These are phyloP conservation scores for Eucalyptus caleyi DNA, from an alignment of 345 rosid species.

Conservation along the genomic window DNA sequence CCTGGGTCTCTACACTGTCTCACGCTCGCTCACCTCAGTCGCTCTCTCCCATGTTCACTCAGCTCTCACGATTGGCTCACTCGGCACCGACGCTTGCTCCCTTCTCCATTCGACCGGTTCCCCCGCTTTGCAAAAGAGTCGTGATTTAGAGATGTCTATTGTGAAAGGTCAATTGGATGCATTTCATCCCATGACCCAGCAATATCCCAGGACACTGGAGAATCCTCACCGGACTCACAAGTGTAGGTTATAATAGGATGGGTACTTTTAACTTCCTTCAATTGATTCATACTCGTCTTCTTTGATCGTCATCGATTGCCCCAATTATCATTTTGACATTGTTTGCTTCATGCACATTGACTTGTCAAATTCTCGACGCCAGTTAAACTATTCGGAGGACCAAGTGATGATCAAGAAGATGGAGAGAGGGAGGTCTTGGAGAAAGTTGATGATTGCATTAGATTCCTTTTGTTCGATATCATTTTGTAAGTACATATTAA, in stretches of 20 bases:
- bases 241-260: not conserved
- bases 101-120: not conserved
- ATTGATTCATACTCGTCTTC: not conserved
- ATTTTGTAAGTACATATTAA: not conserved
- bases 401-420: not conserved
- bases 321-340: not conserved
- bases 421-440: not conserved
- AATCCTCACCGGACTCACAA: rapidly evolving
- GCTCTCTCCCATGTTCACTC: not conserved
- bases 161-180: not conserved
- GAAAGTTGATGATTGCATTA: not conserved
- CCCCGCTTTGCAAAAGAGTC: not conserved
- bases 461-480: not conserved
- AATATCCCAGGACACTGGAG: not conserved
- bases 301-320: not conserved
- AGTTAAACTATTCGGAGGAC: not conserved
- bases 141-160: not conserved
- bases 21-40: not conserved
- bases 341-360: not conserved
- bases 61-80: not conserved
- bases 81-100: not conserved
- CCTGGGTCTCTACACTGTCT: not conserved
- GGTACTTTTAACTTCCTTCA: not conserved
- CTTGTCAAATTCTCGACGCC: not conserved
- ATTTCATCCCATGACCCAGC: not conserved